Base-by-base conservation (phyloP, 345 rosid genomes). In the Arabis alpina region DNA sequence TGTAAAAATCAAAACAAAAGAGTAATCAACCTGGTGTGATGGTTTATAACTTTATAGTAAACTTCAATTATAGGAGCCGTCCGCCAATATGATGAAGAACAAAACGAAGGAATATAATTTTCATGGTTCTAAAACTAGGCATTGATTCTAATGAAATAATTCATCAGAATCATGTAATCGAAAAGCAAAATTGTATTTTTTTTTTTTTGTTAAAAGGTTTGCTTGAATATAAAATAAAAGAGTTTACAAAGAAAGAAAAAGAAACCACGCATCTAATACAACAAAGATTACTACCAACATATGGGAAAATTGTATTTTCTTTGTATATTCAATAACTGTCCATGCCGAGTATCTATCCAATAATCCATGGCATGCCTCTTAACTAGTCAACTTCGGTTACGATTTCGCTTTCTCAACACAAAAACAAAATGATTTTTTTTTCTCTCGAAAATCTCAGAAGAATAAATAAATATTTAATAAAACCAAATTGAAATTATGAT, bases 281-380 rank as follows among this genome's bases (percentile, higher is more conserved):
- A n/a, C n/a, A n/a, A n/a, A n/a, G n/a, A n/a, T n/a, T n/a, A n/a
- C n/a, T n/a, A n/a, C n/a, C n/a, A n/a, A n/a, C n/a, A n/a, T n/a
- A n/a, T n/a, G n/a, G n/a, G n/a, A n/a, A n/a, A n/a, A n/a, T n/a
- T n/a, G n/a, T n/a, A n/a, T n/a, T n/a, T n/a, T n/a, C n/a, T n/a
- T n/a, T n/a, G 42, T 50, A 61, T 32, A 71, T 61, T 50, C 19
- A 52, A 19, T 23, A 19, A 52, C 19, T 44, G 63, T 44, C 30
- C 55, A 62, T 61, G 69, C 69, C 28, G 61, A 28, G 62, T 30
- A 53, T 70, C 34, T 40, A 50, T 16, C 66, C 58, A 70, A 7
- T 27, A 37, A 24, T 47, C 15, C 64, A 37, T 16, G 73, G 52
- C 74, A 70, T 61, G 74, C 68, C 67, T 32, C 10, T 4, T 43